Conservation (phyloP, 208 protist genomes). For the Phytomonas sp. region DNA sequence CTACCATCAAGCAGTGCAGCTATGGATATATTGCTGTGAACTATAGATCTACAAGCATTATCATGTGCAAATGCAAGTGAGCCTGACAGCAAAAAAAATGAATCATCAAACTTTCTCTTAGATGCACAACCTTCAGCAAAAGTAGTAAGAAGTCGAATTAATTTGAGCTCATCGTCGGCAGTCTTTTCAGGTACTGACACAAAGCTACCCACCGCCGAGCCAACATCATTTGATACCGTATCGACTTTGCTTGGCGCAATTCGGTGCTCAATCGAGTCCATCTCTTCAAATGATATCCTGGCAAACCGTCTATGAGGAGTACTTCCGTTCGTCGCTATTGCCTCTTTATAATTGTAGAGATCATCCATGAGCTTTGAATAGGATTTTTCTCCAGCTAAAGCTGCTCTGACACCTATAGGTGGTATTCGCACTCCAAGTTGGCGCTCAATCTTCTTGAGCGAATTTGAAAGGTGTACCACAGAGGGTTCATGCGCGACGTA, state of each 20-base stretch:
- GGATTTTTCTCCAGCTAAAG: slow-evolving; percentile 23
- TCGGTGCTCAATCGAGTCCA: slow-evolving; percentile 1
- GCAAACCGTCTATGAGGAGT: slow-evolving; percentile 72
- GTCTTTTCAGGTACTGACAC: slow-evolving; percentile 40
- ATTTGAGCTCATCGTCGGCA: slow-evolving; percentile 53
- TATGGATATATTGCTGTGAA: slow-evolving; percentile 62
- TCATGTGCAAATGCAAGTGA: slow-evolving; percentile 73
- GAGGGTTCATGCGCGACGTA: slow-evolving; percentile 31
- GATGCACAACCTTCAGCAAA: slow-evolving; percentile 60
- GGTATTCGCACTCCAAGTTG: slow-evolving; percentile 56
- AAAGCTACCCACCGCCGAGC: slow-evolving; percentile 30
- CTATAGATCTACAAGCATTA: slow-evolving; percentile 26
- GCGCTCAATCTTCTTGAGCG: slow-evolving; percentile 39
- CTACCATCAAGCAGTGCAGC: slow-evolving; percentile 43
- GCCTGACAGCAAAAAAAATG: slow-evolving; percentile 32
- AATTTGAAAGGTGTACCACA: slow-evolving; percentile 23
- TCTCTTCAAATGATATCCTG: slow-evolving; percentile 26
- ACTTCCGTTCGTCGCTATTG: slow-evolving; percentile 37
- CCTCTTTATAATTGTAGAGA: slow-evolving; percentile 65
- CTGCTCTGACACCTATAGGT: slow-evolving; percentile 43
- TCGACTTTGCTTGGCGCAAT: slow-evolving; percentile 5
- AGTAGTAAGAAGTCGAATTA: slow-evolving; percentile 71
- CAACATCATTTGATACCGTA: slow-evolving; percentile 19
- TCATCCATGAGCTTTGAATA: slow-evolving; percentile 60
- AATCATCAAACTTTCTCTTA: slow-evolving; percentile 38